Evolutionary conservation across 2,329 filamentous ascomycete genomes (phyloP), one percentile per base, ranked within the genome.

Genomic region (Aureobasidium lini): DNA sequence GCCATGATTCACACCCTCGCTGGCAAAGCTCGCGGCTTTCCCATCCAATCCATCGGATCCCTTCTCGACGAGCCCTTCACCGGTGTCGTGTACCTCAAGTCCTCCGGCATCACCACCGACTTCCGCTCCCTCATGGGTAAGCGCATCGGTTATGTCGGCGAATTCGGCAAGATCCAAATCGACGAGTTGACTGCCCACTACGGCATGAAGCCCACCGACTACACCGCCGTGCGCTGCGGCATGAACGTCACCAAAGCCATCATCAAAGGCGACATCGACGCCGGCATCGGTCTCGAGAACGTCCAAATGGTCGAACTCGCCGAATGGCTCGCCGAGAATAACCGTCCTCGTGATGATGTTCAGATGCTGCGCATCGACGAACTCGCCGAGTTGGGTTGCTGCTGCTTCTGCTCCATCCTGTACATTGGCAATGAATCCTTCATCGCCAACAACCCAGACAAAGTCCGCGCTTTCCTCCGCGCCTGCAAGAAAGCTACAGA

Each of bases 1-100:
- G 87, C 88, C 64, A 90, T 91, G 87, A 91, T 91, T 65, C 88
- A 91, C 69, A 90, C 87, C 8, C 81, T 91, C 61, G 87, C 87
- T 59, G 87, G 87, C 70, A 89, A 90, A 73, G 87, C 88, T 40
- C 86, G 87, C 62, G 77, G 81, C 75, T 91, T 89, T 70, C 88
- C 88, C 0, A 84, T 91, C 53, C 76, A 81, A 18, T 89, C 87
- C 8, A 83, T 91, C 52, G 87, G 87, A 40, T 89, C 85, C 32
- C 81, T 91, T 2, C 84, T 91, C 54, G 87, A 91, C 64, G 88
- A 91, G 70, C 88, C 88, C 32, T 91, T 91, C 74, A 90, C 88
- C 0, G 87, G 88, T 15, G 85, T 90, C 54, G 84, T 90, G 50
- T 90, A 90, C 72, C 81, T 90, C 69, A 89, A 88, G 71, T 79